Base-by-base conservation (phyloP, 306 rosid species). In the Prunus dulcis region DNA sequence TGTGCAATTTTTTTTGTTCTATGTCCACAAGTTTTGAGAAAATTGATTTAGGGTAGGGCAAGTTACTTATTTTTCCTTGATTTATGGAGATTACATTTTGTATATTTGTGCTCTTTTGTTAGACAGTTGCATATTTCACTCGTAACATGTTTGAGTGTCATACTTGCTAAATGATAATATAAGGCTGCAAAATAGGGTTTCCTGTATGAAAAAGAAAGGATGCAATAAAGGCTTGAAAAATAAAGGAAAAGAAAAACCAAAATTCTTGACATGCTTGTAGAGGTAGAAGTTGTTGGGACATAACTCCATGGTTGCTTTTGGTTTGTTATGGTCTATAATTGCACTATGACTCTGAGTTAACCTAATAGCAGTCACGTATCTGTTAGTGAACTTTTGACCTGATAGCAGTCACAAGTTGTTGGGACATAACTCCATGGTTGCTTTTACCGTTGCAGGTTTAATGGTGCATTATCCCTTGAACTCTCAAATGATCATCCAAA, bases 401-500 rank as follows among this genome's bases (percentile, higher is more conserved):
- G 43, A 38, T 38, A 38, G 9, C 43, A 38, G 43, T 38, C 43
- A 38, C 43, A 49, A 71, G 13, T 32, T 25, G 61, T 51, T 18
- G 49, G 15, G 38, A 61, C 43, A 28, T 18, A 8, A 62, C 27
- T 25, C 17, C 43, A 38, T 38, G 43, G 43, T 38, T 38, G 43
- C 43, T 38, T 38, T 38, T 7, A 79, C 64, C 56, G 23, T 71
- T 90, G 75, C 88, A 94, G 98, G 98, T 94, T 90, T 84, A 86
- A 89, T 88, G 98, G 97, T 69, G 98, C 98, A 65, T 77, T 94
- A 82, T 92, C 97, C 10, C 88, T 65, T 3, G 98, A 94, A 74
- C 96, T 94, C 74, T 89, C 98, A 78, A 92, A 88, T 85, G 95
- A 92, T 52, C 97, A 94, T 88, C 92, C 96, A 80, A 92, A 87